These are phyloP conservation scores for Blastobotrys muscicola DNA, from an alignment of 805 yeast species.

Conservation along the genomic window DNA sequence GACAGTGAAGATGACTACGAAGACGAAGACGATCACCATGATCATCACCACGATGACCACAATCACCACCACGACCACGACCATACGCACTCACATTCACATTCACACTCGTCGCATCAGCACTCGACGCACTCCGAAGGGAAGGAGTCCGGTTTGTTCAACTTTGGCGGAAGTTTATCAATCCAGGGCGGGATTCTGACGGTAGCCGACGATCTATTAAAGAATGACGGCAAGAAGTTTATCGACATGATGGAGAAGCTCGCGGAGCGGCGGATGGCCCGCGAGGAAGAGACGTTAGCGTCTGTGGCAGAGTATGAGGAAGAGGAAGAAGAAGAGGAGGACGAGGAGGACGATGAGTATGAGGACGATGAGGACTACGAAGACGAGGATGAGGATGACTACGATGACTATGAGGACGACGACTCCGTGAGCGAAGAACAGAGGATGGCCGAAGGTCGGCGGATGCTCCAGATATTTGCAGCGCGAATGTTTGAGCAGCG, in stretches of 20 bases:
- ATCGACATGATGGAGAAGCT: slow-evolving; percentile 71
- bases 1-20: slow-evolving; percentile 5
- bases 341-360: slow-evolving; percentile 21
- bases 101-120: too few relatives aligned
- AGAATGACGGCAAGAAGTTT: slow-evolving; percentile 69
- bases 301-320: slow-evolving; percentile 13
- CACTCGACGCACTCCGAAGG: slow-evolving; percentile 1
- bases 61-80: slow-evolving; percentile 6
- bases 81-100: slow-evolving; percentile 7
- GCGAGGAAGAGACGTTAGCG: slow-evolving; percentile 25
- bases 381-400: slow-evolving; percentile 34
- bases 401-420: slow-evolving; percentile 28
- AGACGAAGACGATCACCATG: slow-evolving; percentile 7
- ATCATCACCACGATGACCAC: slow-evolving; percentile 2
- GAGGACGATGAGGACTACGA: slow-evolving; percentile 30
- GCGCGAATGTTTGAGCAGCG: slow-evolving; percentile 68
- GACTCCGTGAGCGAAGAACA: slow-evolving; percentile 39
- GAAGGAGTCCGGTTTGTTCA: slow-evolving; percentile 15
- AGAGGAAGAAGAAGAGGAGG: slow-evolving; percentile 26
- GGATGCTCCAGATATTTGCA: slow-evolving; percentile 69
- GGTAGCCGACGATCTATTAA: slow-evolving; percentile 71
- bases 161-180: slow-evolving; percentile 24
- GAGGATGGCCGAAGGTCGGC: slow-evolving; percentile 68
- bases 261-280: slow-evolving; percentile 42
- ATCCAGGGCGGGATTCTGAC: slow-evolving; percentile 39